A percentile compares a stretch with the other conserved stretches of the same genome.
These are phyloP conservation scores for Dioscorea cayenensis DNA, from an alignment of 116 monocot genomes.

Conservation along the genomic window DNA sequence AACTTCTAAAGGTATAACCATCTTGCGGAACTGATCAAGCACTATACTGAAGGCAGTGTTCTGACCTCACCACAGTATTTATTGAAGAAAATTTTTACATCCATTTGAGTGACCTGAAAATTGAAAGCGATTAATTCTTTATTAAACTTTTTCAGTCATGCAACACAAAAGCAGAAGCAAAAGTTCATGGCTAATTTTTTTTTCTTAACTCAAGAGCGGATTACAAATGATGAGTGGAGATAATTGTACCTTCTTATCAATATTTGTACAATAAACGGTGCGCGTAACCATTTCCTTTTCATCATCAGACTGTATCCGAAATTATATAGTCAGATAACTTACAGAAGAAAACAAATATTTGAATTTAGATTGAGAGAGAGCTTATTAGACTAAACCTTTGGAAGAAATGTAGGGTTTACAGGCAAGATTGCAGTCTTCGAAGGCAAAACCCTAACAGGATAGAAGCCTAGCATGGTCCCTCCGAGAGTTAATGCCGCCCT, in stretches of 20 bases:
- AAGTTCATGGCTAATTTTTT: no score
- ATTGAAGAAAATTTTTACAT: slow-evolving; percentile 75
- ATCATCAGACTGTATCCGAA: slow-evolving; percentile 57
- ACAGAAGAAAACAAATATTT: neutral
- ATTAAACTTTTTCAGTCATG: neutral
- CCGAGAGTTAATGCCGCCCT: slow-evolving; percentile 60
- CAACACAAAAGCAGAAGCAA: no score
- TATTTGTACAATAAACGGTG: slow-evolving; percentile 95
- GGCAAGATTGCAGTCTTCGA: slow-evolving; percentile 95
- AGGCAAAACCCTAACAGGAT: slow-evolving; percentile 77
- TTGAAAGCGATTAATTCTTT: neutral
- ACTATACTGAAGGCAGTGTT: slow-evolving; percentile 1
- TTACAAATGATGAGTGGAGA: neutral
- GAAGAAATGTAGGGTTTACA: slow-evolving; percentile 84
- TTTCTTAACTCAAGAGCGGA: neutral
- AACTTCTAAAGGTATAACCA: slow-evolving; percentile 3
- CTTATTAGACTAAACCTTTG: slow-evolving; percentile 26
- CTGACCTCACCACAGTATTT: slow-evolving; percentile 64
- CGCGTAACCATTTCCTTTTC: slow-evolving; percentile 84
- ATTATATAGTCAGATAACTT: slow-evolving; percentile 7
- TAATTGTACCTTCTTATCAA: slow-evolving; percentile 78
- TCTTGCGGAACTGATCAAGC: neutral
- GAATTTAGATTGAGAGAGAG: neutral
- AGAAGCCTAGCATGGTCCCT: slow-evolving; percentile 72
- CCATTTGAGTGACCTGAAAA: slow-evolving; percentile 63